These are phyloP conservation scores for Rosa hybrid DNA, from an alignment of 331 rosid species.

Conservation along the genomic window DNA sequence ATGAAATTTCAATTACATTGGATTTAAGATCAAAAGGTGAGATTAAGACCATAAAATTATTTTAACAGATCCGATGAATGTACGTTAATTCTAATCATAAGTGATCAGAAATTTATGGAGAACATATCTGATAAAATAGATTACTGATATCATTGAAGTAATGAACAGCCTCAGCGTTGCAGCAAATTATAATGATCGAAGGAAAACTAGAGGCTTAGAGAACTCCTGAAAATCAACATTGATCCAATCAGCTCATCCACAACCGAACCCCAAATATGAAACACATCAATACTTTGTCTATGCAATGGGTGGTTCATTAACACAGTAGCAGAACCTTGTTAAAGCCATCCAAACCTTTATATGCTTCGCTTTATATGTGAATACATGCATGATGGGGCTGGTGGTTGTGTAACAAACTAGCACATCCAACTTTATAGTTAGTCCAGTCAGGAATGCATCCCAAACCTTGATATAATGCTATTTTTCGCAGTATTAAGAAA, in stretches of 20 bases:
- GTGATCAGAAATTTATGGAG: not conserved
- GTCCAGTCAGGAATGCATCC: not conserved
- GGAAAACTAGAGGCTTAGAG: not conserved
- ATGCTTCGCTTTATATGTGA: not conserved
- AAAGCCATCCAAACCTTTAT: no score
- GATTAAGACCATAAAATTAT: not conserved
- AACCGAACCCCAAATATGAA: not conserved
- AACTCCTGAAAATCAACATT: not conserved
- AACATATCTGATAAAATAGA: not conserved
- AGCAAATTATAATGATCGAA: not conserved
- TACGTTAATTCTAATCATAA: not conserved
- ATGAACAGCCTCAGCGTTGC: no score
- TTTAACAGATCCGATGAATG: not conserved
- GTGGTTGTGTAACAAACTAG: no score
- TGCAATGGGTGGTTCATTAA: not conserved
- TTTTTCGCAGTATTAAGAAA: constrained; percentile 45
- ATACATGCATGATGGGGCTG: not conserved
- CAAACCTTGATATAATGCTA: not conserved
- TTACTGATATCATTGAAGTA: not conserved
- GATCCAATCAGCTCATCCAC: not conserved
- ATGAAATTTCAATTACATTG: not conserved
- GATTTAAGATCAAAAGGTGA: not conserved
- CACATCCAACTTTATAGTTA: not conserved
- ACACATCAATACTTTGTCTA: not conserved
- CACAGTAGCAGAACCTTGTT: no score